Evolutionary conservation across 306 rosid genomes (phyloP).

Genomic region (Cucurbita argyrosperma): DNA sequence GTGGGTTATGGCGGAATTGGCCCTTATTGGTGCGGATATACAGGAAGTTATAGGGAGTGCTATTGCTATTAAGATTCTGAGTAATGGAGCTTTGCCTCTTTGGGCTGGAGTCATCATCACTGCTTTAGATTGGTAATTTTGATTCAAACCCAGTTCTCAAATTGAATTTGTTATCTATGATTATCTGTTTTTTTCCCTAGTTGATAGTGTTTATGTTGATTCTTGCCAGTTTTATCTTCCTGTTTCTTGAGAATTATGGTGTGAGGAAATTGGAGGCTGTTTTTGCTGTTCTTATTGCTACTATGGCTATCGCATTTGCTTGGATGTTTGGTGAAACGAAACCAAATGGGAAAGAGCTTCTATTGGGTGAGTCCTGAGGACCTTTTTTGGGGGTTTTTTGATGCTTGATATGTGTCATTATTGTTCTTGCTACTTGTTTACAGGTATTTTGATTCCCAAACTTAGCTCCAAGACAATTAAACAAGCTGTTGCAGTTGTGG

Average conservation of each 20-base stretch:
- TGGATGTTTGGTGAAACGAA: slow-evolving; percentile 96
- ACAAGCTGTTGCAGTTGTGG: slow-evolving; percentile 95
- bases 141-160: background rate
- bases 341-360: slow-evolving; percentile 73
- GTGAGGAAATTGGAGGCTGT: slow-evolving; percentile 93
- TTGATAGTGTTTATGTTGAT: background rate
- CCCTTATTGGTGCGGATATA: slow-evolving; percentile 83
- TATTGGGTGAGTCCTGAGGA: slow-evolving; percentile 36
- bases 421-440: slow-evolving; percentile 11
- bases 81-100: slow-evolving; percentile 64
- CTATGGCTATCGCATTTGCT: slow-evolving; percentile 85
- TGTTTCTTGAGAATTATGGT: slow-evolving; percentile 88
- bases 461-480: slow-evolving; percentile 79
- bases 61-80: slow-evolving; percentile 72
- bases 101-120: slow-evolving; percentile 92
- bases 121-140: slow-evolving; percentile 65
- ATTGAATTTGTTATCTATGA: no score
- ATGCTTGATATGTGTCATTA: background rate
- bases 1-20: slow-evolving; percentile 92
- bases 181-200: background rate
- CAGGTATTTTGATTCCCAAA: slow-evolving; percentile 84
- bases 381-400: background rate
- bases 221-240: slow-evolving; percentile 65
- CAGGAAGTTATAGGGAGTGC: slow-evolving; percentile 99
- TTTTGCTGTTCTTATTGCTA: slow-evolving; percentile 76